Percentiles rank a stretch among this genome's conserved stretches.
Conservation (phyloP, 805 yeast genomes). For the Dipodascopsis tothii region DNA sequence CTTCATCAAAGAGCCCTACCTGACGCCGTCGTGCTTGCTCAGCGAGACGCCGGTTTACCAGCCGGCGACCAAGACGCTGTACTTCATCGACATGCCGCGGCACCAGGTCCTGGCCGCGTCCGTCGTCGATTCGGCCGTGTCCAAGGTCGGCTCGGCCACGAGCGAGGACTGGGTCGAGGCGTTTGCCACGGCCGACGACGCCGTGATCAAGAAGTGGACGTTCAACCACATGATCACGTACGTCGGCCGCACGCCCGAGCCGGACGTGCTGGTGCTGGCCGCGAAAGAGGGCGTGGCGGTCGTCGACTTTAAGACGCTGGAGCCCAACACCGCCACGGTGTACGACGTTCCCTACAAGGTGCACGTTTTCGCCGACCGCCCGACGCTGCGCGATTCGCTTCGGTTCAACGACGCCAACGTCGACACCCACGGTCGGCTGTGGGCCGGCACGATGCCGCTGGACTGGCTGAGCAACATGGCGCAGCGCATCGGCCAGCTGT, state of each 20-base stretch:
- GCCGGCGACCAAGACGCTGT: slow-evolving; percentile 25
- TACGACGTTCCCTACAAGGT: slow-evolving; percentile 8
- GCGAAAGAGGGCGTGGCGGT: slow-evolving; percentile 57
- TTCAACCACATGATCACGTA: slow-evolving; percentile 49
- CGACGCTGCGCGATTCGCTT: slow-evolving; percentile 31
- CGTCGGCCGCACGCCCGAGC: slow-evolving; percentile 51
- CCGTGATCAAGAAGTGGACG: not conserved
- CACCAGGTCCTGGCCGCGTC: slow-evolving; percentile 13
- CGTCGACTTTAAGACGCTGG: slow-evolving; percentile 34
- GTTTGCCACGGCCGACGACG: not conserved
- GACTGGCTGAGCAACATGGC: no score
- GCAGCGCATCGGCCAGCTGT: no score
- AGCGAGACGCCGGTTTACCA: slow-evolving; percentile 33
- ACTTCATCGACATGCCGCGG: slow-evolving; percentile 30
- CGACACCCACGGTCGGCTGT: slow-evolving; percentile 67
- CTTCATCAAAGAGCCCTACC: no score
- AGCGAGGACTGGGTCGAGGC: not conserved
- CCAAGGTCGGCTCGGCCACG: not conserved
- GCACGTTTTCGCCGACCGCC: slow-evolving; percentile 23
- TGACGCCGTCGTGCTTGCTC: slow-evolving; percentile 23
- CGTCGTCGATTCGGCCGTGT: not conserved
- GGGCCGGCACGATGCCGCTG: slow-evolving; percentile 66
- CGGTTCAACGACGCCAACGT: slow-evolving; percentile 80
- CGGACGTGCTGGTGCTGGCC: slow-evolving; percentile 62
- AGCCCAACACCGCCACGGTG: slow-evolving; percentile 1